phyloP scores from a whole-genome alignment of 148 eudicot genomes.

The Heliamphora exappendiculata region DNA sequence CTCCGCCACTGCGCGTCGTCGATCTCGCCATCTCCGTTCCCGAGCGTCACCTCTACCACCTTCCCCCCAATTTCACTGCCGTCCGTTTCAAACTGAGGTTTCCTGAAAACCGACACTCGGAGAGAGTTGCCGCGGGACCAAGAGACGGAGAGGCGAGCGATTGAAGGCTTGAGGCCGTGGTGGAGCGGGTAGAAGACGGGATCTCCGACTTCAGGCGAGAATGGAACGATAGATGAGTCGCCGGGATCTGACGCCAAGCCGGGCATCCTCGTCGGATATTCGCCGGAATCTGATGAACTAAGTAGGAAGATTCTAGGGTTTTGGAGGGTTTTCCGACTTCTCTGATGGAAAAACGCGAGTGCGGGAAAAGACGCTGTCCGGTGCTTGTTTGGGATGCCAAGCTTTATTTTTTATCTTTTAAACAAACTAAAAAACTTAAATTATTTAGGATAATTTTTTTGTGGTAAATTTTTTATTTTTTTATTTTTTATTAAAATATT shows the following conservation, averaged over 20 bases:
- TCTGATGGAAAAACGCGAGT: too few species aligned
- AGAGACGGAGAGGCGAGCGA: slow-evolving; percentile 59
- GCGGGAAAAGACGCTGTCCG: too few species aligned
- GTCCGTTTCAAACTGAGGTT: not conserved
- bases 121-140: slow-evolving; percentile 89
- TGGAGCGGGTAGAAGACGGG: slow-evolving; percentile 43
- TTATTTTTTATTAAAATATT: too few species aligned
- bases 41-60: slow-evolving; percentile 65
- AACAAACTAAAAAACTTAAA: too few species aligned
- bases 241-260: slow-evolving; percentile 40
- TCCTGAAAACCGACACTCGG: slow-evolving; percentile 55
- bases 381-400: too few species aligned
- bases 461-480: too few species aligned
- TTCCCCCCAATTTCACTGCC: slow-evolving; percentile 37
- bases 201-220: slow-evolving; percentile 17
- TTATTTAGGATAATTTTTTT: too few species aligned
- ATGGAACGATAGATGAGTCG: slow-evolving; percentile 28
- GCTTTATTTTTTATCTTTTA: too few species aligned
- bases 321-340: slow-evolving; percentile 3
- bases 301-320: slow-evolving; percentile 11
- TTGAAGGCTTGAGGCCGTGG: slow-evolving; percentile 59
- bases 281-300: not conserved
- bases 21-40: slow-evolving; percentile 30
- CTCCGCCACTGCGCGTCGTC: slow-evolving; percentile 61
- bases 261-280: slow-evolving; percentile 50